Percentiles rank a stretch among this genome's conserved stretches.
Conservation (phyloP, 805 yeast species). For the Candida sphagnicola region DNA sequence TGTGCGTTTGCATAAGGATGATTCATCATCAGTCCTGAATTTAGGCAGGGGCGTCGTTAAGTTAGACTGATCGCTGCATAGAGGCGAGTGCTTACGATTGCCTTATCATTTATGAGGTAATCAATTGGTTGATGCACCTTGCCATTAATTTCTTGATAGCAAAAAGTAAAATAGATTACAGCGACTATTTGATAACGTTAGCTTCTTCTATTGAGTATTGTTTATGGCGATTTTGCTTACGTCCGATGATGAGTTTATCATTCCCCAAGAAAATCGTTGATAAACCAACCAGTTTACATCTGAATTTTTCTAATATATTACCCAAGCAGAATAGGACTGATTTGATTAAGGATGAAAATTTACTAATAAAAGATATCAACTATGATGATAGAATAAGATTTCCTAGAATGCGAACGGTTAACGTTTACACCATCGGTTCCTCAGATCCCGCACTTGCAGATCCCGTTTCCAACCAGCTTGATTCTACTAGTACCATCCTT, state of each 20-base stretch:
- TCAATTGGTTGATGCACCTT: neutral
- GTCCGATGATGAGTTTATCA: conserved; percentile 18
- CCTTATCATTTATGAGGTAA: no score
- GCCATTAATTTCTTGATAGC: neutral
- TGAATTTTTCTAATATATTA: conserved; percentile 25
- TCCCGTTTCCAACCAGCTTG: neutral
- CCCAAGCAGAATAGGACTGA: conserved; percentile 7
- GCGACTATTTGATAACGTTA: no score
- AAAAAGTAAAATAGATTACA: no score
- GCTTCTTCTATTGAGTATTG: no score
- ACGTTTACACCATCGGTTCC: conserved; percentile 13
- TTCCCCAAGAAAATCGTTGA: conserved; percentile 28
- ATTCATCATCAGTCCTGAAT: no score
- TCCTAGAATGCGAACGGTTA: conserved; percentile 45
- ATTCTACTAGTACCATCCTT: no score
- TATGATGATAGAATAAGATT: conserved; percentile 55
- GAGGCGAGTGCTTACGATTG: no score
- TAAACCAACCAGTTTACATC: conserved; percentile 12
- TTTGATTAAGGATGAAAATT: neutral
- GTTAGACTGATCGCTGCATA: no score
- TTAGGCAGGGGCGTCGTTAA: no score
- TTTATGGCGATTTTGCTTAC: no score
- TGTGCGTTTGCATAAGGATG: no score
- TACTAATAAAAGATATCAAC: conserved; percentile 22
- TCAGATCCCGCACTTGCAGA: neutral